Conservation (phyloP, 148 eudicot genomes). For the Chenopodium suecicum region DNA sequence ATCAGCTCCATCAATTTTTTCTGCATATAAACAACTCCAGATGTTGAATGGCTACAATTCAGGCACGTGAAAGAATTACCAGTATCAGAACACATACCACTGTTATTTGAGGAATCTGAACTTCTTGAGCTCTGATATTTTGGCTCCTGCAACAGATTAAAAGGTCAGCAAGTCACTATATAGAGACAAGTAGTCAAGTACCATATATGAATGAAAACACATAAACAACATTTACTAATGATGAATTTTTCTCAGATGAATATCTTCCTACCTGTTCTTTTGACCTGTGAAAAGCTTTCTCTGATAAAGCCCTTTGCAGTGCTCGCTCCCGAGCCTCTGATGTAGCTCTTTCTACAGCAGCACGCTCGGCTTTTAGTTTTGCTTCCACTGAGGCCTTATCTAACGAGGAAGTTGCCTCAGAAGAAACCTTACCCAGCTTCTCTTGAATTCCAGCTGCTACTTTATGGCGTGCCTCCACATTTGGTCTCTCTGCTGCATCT, state of each 20-base stretch:
- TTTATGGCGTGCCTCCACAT: constrained; percentile 60
- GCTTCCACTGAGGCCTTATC: constrained; percentile 72
- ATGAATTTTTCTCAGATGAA: constrained; percentile 35
- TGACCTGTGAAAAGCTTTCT: constrained; percentile 45
- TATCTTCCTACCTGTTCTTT: constrained; percentile 41
- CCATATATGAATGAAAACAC: constrained; percentile 5
- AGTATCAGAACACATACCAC: constrained; percentile 26
- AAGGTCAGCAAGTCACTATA: constrained; percentile 11
- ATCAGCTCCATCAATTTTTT: constrained; percentile 40
- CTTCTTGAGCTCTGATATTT: constrained; percentile 38
- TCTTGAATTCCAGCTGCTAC: constrained; percentile 56
- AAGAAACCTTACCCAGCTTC: constrained; percentile 52
- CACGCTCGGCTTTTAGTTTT: constrained; percentile 84
- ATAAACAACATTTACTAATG: constrained; percentile 21
- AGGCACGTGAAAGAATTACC: neutral
- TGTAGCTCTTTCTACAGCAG: constrained; percentile 95
- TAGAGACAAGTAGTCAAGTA: constrained; percentile 10
- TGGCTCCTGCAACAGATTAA: constrained; percentile 48
- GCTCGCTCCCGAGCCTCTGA: constrained; percentile 98
- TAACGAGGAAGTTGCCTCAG: constrained; percentile 38
- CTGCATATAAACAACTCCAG: constrained; percentile 25
- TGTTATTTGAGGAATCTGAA: constrained; percentile 29
- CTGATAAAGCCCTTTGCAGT: constrained; percentile 75
- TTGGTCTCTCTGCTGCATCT: constrained; percentile 83
- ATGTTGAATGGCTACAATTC: constrained; percentile 4